A percentile compares a stretch with the other conserved stretches of the same genome.
phyloP scores from a whole-genome alignment of 139 green algal genomes.

The Chloropicon primus region DNA sequence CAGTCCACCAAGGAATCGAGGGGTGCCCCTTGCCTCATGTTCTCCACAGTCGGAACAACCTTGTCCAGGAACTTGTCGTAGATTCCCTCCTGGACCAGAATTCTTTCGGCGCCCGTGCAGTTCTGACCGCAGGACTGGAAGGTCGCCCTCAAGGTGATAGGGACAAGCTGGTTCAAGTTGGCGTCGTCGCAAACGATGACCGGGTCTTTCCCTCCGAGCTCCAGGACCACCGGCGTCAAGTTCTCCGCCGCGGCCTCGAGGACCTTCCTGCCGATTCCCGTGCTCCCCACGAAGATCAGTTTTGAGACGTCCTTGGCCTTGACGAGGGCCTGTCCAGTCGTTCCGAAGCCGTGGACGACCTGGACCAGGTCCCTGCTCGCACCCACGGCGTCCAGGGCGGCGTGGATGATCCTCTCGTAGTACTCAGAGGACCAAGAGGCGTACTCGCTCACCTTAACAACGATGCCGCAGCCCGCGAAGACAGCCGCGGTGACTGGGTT shows the following conservation, averaged over 20 bases:
- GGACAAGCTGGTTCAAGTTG: slow-evolving; percentile 54
- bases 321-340: slow-evolving; percentile 79
- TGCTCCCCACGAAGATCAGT: slow-evolving; percentile 84
- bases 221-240: slow-evolving; percentile 80
- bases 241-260: slow-evolving; percentile 55
- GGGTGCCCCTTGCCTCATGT: slow-evolving; percentile 27
- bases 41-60: background rate
- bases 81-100: slow-evolving; percentile 69
- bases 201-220: slow-evolving; percentile 94
- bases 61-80: slow-evolving; percentile 38
- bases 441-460: slow-evolving; percentile 93
- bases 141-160: slow-evolving; percentile 64
- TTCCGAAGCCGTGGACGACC: slow-evolving; percentile 78
- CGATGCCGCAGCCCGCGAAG: slow-evolving; percentile 85
- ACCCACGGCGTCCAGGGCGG: slow-evolving; percentile 63
- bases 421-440: slow-evolving; percentile 67
- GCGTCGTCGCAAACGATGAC: slow-evolving; percentile 87
- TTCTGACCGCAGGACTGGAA: slow-evolving; percentile 93
- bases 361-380: slow-evolving; percentile 79
- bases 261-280: slow-evolving; percentile 43
- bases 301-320: slow-evolving; percentile 62
- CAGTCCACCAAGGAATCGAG: slow-evolving; percentile 47
- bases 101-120: slow-evolving; percentile 88
- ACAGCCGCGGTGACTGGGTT: slow-evolving; percentile 86
- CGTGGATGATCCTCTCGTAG: slow-evolving; percentile 65